Evolutionary conservation across 192 early-diverging fungal species (phyloP).

Genomic region (Phycomyces nitens): DNA sequence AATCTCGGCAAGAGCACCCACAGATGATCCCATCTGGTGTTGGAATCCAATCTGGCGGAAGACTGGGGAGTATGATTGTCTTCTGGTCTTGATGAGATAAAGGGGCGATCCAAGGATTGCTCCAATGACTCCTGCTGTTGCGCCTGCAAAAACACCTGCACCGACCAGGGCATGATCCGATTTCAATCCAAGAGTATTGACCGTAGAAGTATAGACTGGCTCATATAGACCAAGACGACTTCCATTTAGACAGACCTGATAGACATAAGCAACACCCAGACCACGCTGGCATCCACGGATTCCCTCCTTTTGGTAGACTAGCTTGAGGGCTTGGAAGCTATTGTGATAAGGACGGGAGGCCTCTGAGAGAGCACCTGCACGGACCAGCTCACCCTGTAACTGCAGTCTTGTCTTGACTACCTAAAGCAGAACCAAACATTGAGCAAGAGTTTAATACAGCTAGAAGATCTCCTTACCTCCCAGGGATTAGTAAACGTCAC

Average conservation of each 20-base stretch:
- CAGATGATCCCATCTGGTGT: slow-evolving; percentile 74
- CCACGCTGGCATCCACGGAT: slow-evolving; percentile 85
- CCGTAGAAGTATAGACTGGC: slow-evolving; percentile 65
- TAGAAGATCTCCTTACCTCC: no score
- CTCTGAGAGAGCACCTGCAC: slow-evolving; percentile 39
- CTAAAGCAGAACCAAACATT: slow-evolving; percentile 35
- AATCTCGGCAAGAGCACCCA: slow-evolving; percentile 63
- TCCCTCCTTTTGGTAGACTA: slow-evolving; percentile 80
- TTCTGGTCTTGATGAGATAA: slow-evolving; percentile 87
- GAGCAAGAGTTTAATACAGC: no score
- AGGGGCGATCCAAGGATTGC: slow-evolving; percentile 82
- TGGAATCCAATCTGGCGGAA: slow-evolving; percentile 72
- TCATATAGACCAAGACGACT: slow-evolving; percentile 89
- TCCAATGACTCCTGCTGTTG: slow-evolving; percentile 69
- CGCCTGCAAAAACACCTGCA: slow-evolving; percentile 27
- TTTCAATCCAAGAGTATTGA: slow-evolving; percentile 45
- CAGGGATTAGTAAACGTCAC: slow-evolving; percentile 96
- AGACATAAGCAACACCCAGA: slow-evolving; percentile 82
- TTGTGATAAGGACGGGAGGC: slow-evolving; percentile 64
- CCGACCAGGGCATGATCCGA: slow-evolving; percentile 65
- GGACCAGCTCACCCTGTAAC: slow-evolving; percentile 84
- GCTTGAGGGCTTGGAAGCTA: slow-evolving; percentile 70
- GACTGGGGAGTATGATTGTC: slow-evolving; percentile 71
- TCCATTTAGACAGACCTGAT: slow-evolving; percentile 92
- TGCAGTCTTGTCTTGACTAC: slow-evolving; percentile 93